Evolutionary conservation across 257 asterid species (phyloP).

Genomic region (Paraleonurus japonicus): DNA sequence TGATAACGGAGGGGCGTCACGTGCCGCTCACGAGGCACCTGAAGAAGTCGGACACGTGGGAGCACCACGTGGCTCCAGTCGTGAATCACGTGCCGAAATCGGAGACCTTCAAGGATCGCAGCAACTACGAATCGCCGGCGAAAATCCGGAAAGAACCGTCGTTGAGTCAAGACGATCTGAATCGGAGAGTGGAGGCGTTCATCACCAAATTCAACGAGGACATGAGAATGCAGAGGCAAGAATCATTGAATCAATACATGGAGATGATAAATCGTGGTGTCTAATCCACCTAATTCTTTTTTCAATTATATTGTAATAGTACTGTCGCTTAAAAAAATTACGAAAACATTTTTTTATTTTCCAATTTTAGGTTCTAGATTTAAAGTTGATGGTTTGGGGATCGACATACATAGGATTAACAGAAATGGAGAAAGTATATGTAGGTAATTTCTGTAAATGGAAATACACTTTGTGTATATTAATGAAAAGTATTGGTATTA

Average conservation of each 20-base stretch:
- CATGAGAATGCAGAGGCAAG: conserved; percentile 70
- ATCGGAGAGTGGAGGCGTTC: conserved; percentile 66
- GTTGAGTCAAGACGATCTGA: conserved; percentile 63
- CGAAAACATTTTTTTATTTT: background rate
- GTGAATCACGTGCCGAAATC: conserved; percentile 35
- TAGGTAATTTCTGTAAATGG: conserved; percentile 27
- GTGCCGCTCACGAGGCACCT: conserved; percentile 52
- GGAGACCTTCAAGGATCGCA: conserved; percentile 53
- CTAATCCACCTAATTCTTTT: background rate
- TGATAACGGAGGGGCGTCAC: conserved; percentile 65
- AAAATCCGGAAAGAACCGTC: conserved; percentile 56
- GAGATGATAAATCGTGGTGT: conserved; percentile 58
- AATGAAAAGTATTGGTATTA: background rate
- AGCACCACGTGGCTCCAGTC: conserved; percentile 28
- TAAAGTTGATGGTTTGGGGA: conserved; percentile 7
- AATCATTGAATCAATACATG: conserved; percentile 51
- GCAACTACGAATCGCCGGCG: conserved; percentile 23
- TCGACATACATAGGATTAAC: conserved; percentile 6
- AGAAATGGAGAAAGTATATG: background rate
- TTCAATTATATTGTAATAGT: background rate
- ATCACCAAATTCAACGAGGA: conserved; percentile 61
- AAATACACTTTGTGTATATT: background rate
- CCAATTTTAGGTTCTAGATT: conserved; percentile 1
- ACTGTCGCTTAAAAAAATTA: background rate
- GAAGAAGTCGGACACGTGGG: conserved; percentile 52